Conservation (phyloP, 2,329 filamentous ascomycete genomes). For the Pseudocercospora fijiensis region DNA sequence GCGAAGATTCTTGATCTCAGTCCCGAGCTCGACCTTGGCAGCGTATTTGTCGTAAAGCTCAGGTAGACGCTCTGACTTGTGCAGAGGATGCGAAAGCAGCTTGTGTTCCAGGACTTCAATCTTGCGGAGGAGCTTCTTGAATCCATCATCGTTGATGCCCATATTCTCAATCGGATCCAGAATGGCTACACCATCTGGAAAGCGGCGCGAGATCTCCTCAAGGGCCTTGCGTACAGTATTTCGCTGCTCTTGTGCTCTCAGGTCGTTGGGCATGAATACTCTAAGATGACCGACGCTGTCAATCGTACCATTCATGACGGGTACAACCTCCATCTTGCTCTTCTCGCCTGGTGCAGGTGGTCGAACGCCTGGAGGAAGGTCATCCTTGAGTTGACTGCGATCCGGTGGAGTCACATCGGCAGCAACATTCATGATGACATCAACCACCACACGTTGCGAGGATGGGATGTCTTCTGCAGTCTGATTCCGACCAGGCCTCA, state of each 20-base stretch:
- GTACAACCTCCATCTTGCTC: conserved; percentile 76
- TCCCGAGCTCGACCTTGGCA: conserved; percentile 70
- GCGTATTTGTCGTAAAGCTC: conserved; percentile 86
- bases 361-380: conserved; percentile 62
- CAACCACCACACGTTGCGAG: conserved; percentile 77
- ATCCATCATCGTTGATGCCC: conserved; percentile 86
- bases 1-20: conserved; percentile 83
- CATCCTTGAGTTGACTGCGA: conserved; percentile 40
- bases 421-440: conserved; percentile 71
- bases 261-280: conserved; percentile 76
- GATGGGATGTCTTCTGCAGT: conserved; percentile 65
- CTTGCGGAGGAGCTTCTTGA: conserved; percentile 89
- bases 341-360: conserved; percentile 63
- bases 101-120: conserved; percentile 95
- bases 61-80: conserved; percentile 81
- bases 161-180: conserved; percentile 96
- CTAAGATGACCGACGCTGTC: conserved; percentile 81
- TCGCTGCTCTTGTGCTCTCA: conserved; percentile 66
- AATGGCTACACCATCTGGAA: conserved; percentile 86
- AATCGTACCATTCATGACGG: conserved; percentile 81
- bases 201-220: conserved; percentile 77
- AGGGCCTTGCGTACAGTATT: conserved; percentile 67
- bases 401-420: conserved; percentile 53
- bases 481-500: conserved; percentile 59
- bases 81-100: conserved; percentile 82